A percentile compares a stretch with the other conserved stretches of the same genome.
Conservation (phyloP, 805 yeast genomes). For the Torulaspora indica region DNA sequence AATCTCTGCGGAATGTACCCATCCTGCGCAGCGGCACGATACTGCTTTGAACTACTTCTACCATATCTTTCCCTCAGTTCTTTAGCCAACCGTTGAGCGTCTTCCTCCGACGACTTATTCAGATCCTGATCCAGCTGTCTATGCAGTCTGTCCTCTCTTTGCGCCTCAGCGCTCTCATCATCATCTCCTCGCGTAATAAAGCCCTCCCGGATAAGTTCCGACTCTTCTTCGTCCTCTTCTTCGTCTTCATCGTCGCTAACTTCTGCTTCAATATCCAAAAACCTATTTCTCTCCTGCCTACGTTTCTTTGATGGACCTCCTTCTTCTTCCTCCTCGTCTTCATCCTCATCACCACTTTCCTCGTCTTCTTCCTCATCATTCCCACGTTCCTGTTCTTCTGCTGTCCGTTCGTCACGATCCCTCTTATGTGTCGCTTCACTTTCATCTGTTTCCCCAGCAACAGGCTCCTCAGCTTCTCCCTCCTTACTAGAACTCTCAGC, state of each 20-base stretch:
- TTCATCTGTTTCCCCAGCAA: neutral
- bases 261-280: constrained; percentile 97
- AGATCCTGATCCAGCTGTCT: constrained; percentile 85
- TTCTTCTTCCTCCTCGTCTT: constrained; percentile 54
- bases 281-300: constrained; percentile 64
- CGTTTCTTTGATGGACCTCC: constrained; percentile 44
- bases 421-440: constrained; percentile 12
- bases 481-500: neutral
- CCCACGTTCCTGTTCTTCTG: constrained; percentile 33
- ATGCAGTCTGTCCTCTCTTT: constrained; percentile 72
- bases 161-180: constrained; percentile 46
- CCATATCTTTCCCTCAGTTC: constrained; percentile 91
- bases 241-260: constrained; percentile 94
- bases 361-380: constrained; percentile 42
- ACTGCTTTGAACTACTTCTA: constrained; percentile 71
- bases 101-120: constrained; percentile 85
- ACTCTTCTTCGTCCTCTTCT: constrained; percentile 90
- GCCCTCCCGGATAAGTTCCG: constrained; percentile 80
- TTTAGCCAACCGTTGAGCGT: constrained; percentile 90
- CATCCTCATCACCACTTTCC: constrained; percentile 52
- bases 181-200: constrained; percentile 57
- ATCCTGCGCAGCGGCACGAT: constrained; percentile 68
- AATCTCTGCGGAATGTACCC: constrained; percentile 90
- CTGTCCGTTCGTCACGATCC: constrained; percentile 27
- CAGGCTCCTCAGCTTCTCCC: neutral